phyloP scores from a whole-genome alignment of 2,329 filamentous ascomycete genomes.

The Lachnum nothofagi region DNA sequence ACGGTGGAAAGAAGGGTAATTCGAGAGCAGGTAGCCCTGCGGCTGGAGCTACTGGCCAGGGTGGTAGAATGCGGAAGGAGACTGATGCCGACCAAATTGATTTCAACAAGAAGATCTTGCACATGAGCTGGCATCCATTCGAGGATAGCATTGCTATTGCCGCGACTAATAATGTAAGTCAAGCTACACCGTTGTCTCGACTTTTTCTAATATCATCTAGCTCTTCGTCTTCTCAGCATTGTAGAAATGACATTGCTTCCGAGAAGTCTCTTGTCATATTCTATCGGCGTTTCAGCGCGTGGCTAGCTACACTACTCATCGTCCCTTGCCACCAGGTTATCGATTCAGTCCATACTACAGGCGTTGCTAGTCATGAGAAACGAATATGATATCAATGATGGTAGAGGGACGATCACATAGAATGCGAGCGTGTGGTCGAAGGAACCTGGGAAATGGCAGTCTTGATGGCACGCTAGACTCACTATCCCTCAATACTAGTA shows the following conservation, averaged over 20 bases:
- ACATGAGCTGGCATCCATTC: slow-evolving; percentile 99
- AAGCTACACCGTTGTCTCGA: neutral
- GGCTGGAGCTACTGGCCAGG: slow-evolving; percentile 65
- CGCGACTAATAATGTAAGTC: slow-evolving; percentile 95
- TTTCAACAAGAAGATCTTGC: slow-evolving; percentile 99
- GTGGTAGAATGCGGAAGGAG: slow-evolving; percentile 95
- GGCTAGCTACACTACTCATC: slow-evolving; percentile 25
- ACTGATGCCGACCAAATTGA: slow-evolving; percentile 99
- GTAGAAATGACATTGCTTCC: slow-evolving; percentile 39
- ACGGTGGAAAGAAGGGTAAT: slow-evolving; percentile 77
- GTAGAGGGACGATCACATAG: slow-evolving; percentile 20
- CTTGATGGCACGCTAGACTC: slow-evolving; percentile 15
- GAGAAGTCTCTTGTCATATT: slow-evolving; percentile 30
- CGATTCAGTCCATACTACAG: slow-evolving; percentile 22
- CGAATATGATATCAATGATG: slow-evolving; percentile 22
- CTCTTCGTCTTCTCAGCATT: slow-evolving; percentile 75
- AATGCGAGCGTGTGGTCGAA: slow-evolving; percentile 13
- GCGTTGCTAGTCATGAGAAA: slow-evolving; percentile 25
- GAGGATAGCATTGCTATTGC: slow-evolving; percentile 99
- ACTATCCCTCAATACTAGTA: slow-evolving; percentile 18
- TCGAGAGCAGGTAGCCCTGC: slow-evolving; percentile 86
- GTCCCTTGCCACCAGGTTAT: slow-evolving; percentile 21
- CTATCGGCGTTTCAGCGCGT: slow-evolving; percentile 31
- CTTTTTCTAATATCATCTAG: slow-evolving; percentile 38
- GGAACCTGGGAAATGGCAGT: slow-evolving; percentile 20